phyloP scores from a whole-genome alignment of 1,284 basidiomycete species.

The Naganishia liquefaciens region DNA sequence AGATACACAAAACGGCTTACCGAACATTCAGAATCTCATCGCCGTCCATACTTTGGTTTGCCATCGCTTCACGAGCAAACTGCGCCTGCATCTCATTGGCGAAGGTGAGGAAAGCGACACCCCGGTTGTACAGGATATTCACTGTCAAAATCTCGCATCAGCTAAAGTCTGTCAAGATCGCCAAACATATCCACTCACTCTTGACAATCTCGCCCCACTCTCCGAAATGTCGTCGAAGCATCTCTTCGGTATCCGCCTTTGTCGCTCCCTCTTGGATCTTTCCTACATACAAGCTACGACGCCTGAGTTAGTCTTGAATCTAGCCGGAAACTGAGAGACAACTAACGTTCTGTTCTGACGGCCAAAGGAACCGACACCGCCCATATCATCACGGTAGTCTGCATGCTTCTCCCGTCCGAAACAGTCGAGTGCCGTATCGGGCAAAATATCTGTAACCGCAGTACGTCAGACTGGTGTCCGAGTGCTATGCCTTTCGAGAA shows the following conservation, averaged over 20 bases:
- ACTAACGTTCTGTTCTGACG: slow-evolving; percentile 78
- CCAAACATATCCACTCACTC: slow-evolving; percentile 61
- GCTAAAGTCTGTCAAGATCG: background rate
- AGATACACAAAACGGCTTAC: slow-evolving; percentile 41
- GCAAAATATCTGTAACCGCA: slow-evolving; percentile 58
- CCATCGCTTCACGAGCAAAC: slow-evolving; percentile 99
- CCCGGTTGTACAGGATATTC: slow-evolving; percentile 87
- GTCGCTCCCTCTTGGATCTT: slow-evolving; percentile 87
- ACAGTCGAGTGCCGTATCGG: slow-evolving; percentile 91
- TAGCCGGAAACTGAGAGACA: background rate
- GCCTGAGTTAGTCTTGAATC: background rate
- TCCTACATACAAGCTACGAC: slow-evolving; percentile 73
- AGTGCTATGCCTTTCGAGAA: background rate
- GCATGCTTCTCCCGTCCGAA: slow-evolving; percentile 97
- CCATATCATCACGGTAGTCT: slow-evolving; percentile 99
- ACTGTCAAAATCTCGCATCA: slow-evolving; percentile 57
- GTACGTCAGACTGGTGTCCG: background rate
- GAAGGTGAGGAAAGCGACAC: slow-evolving; percentile 97
- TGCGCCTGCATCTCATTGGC: slow-evolving; percentile 81
- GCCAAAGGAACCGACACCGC: slow-evolving; percentile 94
- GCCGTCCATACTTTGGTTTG: slow-evolving; percentile 94
- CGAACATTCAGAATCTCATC: slow-evolving; percentile 97
- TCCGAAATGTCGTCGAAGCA: slow-evolving; percentile 85
- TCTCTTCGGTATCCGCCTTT: slow-evolving; percentile 84
- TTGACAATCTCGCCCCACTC: slow-evolving; percentile 97